Evolutionary conservation across 2,329 filamentous ascomycete species (phyloP), one percentile per base, ranked within the genome.

Genomic region (Diaporthe amygdali): DNA sequence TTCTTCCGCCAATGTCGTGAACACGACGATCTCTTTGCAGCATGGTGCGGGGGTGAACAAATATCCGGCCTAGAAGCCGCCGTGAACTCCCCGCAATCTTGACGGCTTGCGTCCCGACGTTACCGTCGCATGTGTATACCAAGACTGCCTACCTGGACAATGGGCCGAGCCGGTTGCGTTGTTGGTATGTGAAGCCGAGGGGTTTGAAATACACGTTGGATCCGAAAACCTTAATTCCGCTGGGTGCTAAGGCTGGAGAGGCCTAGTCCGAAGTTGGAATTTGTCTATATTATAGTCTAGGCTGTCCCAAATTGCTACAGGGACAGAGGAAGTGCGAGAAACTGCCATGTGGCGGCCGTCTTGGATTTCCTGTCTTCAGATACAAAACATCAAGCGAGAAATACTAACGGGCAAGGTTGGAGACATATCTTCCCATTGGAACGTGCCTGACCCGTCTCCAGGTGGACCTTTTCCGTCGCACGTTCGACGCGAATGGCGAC

Each of bases 1-100:
- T 63, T 63, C 56, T 63, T 63, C 56, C 56, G 56, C 56, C 56
- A 47, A 63, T 63, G 56, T 63, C 39, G 27, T 41, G 41, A 41
- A 34, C n/a, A 63, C 56, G 41, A 32, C 34, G 56, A 47, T 63
- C 56, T 34, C 39, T 47, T 34, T 10, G 17, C 41, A 63, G 27
- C 2, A 32, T 34, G 25, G 41, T 63, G 56, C 56, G 27, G 56
- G 56, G 39, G 17, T 63, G 39, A 63, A 34, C 8, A 14, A 27
- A 63, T 63, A 46, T 47, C 27, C 41, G 56, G 56, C 12, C 15
- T 20, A 27, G 17, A 22, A 63, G 27, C 27, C 25, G 41, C 39
- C 12, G 25, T 30, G 56, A 47, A 34, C 56, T 63, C 56, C 56
- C 56, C 56, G 56, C 39, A 63, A 34, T 63, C 39, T 30, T 12